Conservation (phyloP, 345 rosid species). For the Eucalyptus sp. region DNA sequence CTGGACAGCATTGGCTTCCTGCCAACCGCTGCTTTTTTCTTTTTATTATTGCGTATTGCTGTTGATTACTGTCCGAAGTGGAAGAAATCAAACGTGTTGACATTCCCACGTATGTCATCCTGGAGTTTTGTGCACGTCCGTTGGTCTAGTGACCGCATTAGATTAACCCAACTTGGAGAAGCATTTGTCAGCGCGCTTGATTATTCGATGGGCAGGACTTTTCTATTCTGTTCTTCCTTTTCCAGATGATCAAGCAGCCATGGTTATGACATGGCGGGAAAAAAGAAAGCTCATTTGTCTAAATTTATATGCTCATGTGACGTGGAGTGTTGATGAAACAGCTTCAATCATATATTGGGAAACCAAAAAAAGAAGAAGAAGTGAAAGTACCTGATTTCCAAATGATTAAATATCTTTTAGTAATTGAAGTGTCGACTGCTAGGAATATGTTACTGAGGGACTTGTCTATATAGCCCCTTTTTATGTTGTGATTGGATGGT, state of each 20-base stretch:
- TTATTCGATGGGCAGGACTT: background rate
- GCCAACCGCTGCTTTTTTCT: background rate
- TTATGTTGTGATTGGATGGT: background rate
- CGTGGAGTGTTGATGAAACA: background rate
- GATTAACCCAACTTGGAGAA: background rate
- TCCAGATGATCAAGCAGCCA: background rate
- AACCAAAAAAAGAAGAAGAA: too few species aligned
- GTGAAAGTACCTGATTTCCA: background rate
- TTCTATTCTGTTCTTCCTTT: background rate
- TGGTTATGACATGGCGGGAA: background rate
- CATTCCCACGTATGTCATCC: background rate
- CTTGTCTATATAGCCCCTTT: background rate
- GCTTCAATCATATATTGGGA: background rate
- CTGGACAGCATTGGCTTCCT: background rate
- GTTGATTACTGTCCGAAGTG: background rate
- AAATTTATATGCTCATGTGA: background rate
- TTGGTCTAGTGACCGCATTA: background rate
- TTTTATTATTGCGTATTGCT: background rate
- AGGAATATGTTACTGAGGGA: background rate
- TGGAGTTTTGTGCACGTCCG: background rate
- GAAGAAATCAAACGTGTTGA: background rate
- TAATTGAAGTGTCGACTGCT: too few species aligned
- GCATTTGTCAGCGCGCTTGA: background rate
- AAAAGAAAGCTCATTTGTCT: background rate
- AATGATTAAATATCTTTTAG: background rate